Conservation (phyloP, 2,329 filamentous ascomycete genomes). For the Ustilaginoidea virens region DNA sequence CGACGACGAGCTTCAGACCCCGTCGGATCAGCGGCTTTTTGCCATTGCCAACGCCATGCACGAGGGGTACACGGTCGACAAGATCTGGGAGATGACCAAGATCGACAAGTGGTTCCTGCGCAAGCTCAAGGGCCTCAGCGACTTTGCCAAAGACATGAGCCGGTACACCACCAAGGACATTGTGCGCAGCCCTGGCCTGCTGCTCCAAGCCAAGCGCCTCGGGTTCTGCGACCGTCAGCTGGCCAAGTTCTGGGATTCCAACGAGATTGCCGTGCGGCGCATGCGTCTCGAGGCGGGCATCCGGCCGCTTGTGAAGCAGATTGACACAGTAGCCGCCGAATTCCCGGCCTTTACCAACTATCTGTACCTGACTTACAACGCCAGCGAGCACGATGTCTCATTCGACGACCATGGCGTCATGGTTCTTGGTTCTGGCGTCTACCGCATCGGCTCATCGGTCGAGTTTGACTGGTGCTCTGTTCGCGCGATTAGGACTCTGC, state of each 20-base stretch:
- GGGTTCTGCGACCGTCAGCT: conserved; percentile 92
- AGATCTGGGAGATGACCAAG: conserved; percentile 96
- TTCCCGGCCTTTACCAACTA: conserved; percentile 95
- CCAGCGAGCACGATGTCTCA: conserved; percentile 63
- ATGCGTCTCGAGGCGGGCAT: conserved; percentile 76
- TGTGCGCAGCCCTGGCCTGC: conserved; percentile 44
- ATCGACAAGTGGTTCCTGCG: conserved; percentile 98
- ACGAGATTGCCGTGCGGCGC: conserved; percentile 77
- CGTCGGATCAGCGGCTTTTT: conserved; percentile 92
- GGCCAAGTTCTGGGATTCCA: conserved; percentile 86
- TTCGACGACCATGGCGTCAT: conserved; percentile 90
- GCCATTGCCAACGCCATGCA: conserved; percentile 98
- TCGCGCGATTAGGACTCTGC: conserved; percentile 77
- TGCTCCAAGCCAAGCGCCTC: conserved; percentile 78
- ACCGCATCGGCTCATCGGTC: conserved; percentile 92
- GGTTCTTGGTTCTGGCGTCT: conserved; percentile 91
- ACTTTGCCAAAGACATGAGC: conserved; percentile 72
- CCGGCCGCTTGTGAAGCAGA: conserved; percentile 86
- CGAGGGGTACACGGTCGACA: conserved; percentile 81
- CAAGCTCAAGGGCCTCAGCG: conserved; percentile 78
- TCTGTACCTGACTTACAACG: conserved; percentile 92
- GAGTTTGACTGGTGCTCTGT: conserved; percentile 99
- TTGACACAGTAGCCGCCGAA: conserved; percentile 94
- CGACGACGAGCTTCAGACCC: conserved; percentile 89
- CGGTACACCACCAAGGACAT: conserved; percentile 50